Percentiles rank a stretch among this genome's conserved stretches.
phyloP scores from a whole-genome alignment of 139 green algal species.

The Astrephomene gubernaculifera region DNA sequence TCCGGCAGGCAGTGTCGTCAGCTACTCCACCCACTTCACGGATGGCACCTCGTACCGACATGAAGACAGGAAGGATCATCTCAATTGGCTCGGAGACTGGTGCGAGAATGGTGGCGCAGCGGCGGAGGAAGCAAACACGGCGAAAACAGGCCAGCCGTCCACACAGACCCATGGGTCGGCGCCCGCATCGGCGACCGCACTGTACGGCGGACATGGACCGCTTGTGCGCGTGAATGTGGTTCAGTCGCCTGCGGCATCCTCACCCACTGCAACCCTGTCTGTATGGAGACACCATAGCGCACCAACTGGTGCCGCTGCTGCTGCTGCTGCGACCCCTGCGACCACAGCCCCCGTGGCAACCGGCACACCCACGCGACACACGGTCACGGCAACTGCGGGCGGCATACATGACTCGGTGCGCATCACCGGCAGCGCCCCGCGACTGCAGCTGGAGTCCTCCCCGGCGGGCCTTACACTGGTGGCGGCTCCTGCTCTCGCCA shows the following conservation, averaged over 20 bases:
- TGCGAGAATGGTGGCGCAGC: too few species aligned
- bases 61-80: too few species aligned
- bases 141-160: too few species aligned
- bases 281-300: background rate
- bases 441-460: background rate
- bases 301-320: background rate
- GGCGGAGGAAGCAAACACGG: too few species aligned
- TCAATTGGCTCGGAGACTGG: too few species aligned
- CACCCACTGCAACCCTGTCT: background rate
- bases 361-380: background rate
- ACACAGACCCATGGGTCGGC: background rate
- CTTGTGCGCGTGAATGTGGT: slow-evolving; percentile 18
- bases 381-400: background rate
- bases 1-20: too few species aligned
- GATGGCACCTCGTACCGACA: too few species aligned
- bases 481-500: too few species aligned
- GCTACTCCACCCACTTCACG: too few species aligned
- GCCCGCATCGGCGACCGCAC: background rate
- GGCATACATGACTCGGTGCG: background rate
- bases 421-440: background rate
- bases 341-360: background rate
- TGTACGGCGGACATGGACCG: background rate
- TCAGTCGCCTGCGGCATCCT: background rate
- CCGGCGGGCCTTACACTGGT: background rate
- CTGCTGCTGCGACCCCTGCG: too few species aligned